A percentile compares a stretch with the other conserved stretches of the same genome.
These are phyloP conservation scores for Nannizziopsis barbatae DNA, from an alignment of 2,329 filamentous ascomycete species.

Conservation along the genomic window DNA sequence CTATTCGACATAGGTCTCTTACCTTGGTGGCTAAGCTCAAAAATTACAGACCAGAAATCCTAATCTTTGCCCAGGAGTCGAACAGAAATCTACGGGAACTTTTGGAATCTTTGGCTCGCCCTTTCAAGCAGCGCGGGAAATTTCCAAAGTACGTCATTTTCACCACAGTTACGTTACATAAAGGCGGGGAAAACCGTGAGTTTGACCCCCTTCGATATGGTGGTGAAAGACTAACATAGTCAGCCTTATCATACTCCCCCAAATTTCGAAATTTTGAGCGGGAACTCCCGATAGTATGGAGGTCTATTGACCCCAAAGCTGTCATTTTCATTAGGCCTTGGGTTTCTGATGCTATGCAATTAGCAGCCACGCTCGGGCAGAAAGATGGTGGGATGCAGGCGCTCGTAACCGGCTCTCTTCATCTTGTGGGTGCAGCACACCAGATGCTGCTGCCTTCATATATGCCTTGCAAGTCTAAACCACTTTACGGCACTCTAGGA, in stretches of 20 bases:
- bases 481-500: too few relatives aligned
- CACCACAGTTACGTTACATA: too few relatives aligned
- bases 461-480: too few relatives aligned
- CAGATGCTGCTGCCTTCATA: conserved; percentile 15
- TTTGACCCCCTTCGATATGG: too few relatives aligned
- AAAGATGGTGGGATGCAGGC: conserved; percentile 9
- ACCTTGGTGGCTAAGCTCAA: neutral
- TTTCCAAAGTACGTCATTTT: too few relatives aligned
- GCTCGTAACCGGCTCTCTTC: conserved; percentile 52
- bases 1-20: neutral
- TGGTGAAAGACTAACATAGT: too few relatives aligned
- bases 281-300: conserved; percentile 14
- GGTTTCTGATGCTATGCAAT: conserved; percentile 15
- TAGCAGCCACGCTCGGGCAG: conserved; percentile 11
- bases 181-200: too few relatives aligned
- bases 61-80: neutral
- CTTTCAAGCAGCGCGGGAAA: too few relatives aligned
- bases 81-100: neutral
- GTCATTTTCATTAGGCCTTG: conserved; percentile 6
- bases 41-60: neutral
- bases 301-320: conserved; percentile 11
- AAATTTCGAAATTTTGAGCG: neutral
- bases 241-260: neutral
- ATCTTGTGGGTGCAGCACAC: conserved; percentile 44
- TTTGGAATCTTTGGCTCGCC: too few relatives aligned